phyloP scores from a whole-genome alignment of 306 rosid species.

The Dalbergia oliveri region DNA sequence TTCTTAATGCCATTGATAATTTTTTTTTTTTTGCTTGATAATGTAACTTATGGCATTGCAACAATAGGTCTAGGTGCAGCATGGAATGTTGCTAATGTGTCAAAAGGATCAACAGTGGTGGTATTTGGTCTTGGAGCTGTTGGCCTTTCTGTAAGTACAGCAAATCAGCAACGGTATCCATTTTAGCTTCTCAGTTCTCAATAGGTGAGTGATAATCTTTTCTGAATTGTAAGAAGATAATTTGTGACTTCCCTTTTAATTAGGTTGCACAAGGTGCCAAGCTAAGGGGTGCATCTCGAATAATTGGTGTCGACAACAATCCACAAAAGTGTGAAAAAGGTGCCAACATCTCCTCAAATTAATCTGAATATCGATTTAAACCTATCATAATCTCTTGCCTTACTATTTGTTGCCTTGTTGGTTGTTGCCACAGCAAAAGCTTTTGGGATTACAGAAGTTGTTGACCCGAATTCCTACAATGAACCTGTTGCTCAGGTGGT shows the following conservation, averaged over 20 bases:
- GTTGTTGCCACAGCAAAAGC: constrained; percentile 69
- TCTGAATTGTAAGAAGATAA: constrained; percentile 22
- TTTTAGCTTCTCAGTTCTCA: constrained; percentile 19
- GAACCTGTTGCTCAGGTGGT: constrained; percentile 84
- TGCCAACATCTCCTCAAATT: constrained; percentile 26
- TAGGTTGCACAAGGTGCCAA: constrained; percentile 96
- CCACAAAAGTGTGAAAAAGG: constrained; percentile 80
- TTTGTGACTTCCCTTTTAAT: constrained; percentile 17
- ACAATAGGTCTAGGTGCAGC: constrained; percentile 90
- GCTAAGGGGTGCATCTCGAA: constrained; percentile 82
- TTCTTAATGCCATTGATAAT: constrained; percentile 16
- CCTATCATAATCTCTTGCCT: constrained; percentile 31
- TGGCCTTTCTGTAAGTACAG: constrained; percentile 88
- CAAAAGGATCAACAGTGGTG: constrained; percentile 88
- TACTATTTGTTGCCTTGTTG: constrained; percentile 43
- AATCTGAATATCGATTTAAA: constrained; percentile 20
- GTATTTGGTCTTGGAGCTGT: constrained; percentile 98
- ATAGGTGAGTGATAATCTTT: constrained; percentile 33
- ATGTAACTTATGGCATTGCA: constrained; percentile 38
- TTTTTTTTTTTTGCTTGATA: constrained; percentile 16
- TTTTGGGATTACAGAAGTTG: constrained; percentile 84
- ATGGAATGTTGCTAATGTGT: constrained; percentile 91
- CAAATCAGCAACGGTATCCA: constrained; percentile 26
- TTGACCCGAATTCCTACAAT: constrained; percentile 65
- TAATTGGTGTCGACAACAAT: constrained; percentile 92